Conservation (phyloP, 2,329 filamentous ascomycete genomes). For the Canariomyces notabilis region DNA sequence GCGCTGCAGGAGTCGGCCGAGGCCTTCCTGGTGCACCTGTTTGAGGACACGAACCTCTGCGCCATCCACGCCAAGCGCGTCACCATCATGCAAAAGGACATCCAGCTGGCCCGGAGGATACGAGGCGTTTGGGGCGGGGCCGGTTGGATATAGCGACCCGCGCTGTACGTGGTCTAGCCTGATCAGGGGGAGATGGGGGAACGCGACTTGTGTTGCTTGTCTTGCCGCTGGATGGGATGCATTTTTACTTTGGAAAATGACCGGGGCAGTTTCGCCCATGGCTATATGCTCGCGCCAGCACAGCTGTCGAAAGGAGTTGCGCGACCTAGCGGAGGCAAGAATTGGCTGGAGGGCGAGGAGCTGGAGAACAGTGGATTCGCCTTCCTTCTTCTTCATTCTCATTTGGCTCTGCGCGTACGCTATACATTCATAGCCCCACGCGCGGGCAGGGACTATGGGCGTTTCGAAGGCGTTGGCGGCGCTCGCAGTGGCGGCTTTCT, state of each 20-base stretch:
- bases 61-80: conserved; percentile 95
- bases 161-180: no score
- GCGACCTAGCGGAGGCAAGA: no score
- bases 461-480: conserved; percentile 1
- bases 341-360: neutral
- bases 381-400: neutral
- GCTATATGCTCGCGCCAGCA: no score
- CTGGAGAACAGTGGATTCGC: neutral
- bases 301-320: neutral
- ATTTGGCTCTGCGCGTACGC: neutral
- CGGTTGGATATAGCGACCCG: conserved; percentile 44
- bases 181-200: no score
- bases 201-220: neutral
- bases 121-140: conserved; percentile 70
- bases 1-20: conserved; percentile 95
- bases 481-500: neutral
- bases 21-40: conserved; percentile 92
- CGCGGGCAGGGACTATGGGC: neutral
- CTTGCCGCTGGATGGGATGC: no score
- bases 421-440: neutral
- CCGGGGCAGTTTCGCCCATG: no score
- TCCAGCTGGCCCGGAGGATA: conserved; percentile 82
- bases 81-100: conserved; percentile 97
- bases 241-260: neutral
- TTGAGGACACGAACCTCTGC: conserved; percentile 93